These are phyloP conservation scores for Physcomitrium patens DNA, from an alignment of 225 moss, liverwort and hornwort genomes.

Conservation along the genomic window DNA sequence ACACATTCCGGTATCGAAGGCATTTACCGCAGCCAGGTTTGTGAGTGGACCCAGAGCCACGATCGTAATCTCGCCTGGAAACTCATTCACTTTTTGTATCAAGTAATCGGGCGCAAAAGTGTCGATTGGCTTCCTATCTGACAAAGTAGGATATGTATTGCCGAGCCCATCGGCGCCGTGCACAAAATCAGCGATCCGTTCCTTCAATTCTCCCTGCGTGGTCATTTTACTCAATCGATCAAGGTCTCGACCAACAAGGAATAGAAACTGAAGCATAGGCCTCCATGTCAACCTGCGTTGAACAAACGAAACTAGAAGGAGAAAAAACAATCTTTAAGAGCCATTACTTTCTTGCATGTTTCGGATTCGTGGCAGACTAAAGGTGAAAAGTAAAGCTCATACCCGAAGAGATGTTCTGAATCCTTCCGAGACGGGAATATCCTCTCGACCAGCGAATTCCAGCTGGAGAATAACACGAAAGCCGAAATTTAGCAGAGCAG, in stretches of 20 bases:
- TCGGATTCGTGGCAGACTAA: neutral
- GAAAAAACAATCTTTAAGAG: neutral
- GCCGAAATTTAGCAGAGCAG: slow-evolving; percentile 10
- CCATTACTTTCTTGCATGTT: neutral
- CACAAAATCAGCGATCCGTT: slow-evolving; percentile 76
- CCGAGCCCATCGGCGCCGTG: slow-evolving; percentile 95
- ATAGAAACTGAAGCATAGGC: neutral
- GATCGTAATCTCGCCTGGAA: slow-evolving; percentile 80
- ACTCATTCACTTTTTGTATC: slow-evolving; percentile 81
- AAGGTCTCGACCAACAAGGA: slow-evolving; percentile 1
- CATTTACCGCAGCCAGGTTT: slow-evolving; percentile 82
- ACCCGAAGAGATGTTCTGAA: slow-evolving; percentile 70
- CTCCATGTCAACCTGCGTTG: slow-evolving; percentile 5
- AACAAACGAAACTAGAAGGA: neutral
- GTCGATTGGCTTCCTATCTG: slow-evolving; percentile 75
- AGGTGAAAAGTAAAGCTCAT: slow-evolving; percentile 21
- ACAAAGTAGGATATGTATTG: slow-evolving; percentile 69
- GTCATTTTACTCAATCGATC: slow-evolving; percentile 32
- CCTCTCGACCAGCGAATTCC: slow-evolving; percentile 87
- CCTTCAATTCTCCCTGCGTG: slow-evolving; percentile 68
- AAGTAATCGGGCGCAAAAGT: slow-evolving; percentile 81
- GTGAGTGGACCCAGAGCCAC: slow-evolving; percentile 94
- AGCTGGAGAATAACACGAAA: slow-evolving; percentile 44
- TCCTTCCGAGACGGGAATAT: slow-evolving; percentile 89
- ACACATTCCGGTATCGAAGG: neutral